Evolutionary conservation across 2,329 filamentous ascomycete genomes (phyloP).

Genomic region (Diaporthe nobilis): DNA sequence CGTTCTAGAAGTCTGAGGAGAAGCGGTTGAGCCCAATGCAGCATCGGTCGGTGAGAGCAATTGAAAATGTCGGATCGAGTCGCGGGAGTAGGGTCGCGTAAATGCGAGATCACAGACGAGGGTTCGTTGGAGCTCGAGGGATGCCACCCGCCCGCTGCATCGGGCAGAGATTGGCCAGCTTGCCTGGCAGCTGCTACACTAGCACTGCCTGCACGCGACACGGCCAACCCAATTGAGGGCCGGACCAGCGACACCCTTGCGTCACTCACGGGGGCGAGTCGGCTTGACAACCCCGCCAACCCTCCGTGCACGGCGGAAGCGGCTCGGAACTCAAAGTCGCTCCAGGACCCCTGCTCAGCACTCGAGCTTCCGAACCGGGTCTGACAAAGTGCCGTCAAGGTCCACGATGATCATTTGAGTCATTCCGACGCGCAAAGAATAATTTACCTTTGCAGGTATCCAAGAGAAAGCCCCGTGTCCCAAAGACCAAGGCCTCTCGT

Average conservation of each 20-base stretch:
- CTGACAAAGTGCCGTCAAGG: slow-evolving; percentile 13
- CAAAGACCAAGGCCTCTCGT: background rate
- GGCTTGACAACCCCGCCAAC: slow-evolving; percentile 14
- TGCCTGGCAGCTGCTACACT: slow-evolving; percentile 25
- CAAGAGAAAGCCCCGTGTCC: background rate
- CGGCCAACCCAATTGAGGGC: slow-evolving; percentile 24
- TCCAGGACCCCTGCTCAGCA: slow-evolving; percentile 8
- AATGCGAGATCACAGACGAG: slow-evolving; percentile 25
- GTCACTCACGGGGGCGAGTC: slow-evolving; percentile 31
- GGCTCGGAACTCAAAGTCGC: slow-evolving; percentile 16
- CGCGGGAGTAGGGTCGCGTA: slow-evolving; percentile 25
- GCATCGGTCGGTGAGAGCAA: slow-evolving; percentile 11
- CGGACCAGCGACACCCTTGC: slow-evolving; percentile 28
- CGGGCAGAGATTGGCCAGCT: slow-evolving; percentile 33
- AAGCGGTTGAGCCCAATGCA: slow-evolving; percentile 5
- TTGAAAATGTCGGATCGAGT: slow-evolving; percentile 11
- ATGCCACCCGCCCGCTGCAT: slow-evolving; percentile 24
- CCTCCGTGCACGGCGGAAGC: slow-evolving; percentile 27
- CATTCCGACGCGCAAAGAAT: background rate
- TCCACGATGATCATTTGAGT: slow-evolving; percentile 6
- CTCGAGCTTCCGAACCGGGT: slow-evolving; percentile 15
- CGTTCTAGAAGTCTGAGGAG: slow-evolving; percentile 34
- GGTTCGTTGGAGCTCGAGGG: slow-evolving; percentile 19
- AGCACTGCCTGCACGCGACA: slow-evolving; percentile 25
- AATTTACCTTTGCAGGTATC: background rate